Conservation (phyloP, 31 red algal genomes). For the Asparagopsis taxiformis region DNA sequence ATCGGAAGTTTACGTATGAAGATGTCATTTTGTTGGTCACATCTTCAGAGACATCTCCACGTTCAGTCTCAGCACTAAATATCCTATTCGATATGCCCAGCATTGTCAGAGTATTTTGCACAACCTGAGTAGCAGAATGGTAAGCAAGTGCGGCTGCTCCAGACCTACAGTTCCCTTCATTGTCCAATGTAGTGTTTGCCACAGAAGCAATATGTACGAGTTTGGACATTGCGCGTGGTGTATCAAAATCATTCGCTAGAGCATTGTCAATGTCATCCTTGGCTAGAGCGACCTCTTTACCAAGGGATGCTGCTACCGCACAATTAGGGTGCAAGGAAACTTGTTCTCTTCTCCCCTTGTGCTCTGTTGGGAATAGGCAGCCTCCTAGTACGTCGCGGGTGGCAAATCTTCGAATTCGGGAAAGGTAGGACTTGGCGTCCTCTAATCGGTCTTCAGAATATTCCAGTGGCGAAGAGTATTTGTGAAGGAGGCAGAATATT, state of each 20-base stretch:
- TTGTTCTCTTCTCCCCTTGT: neutral
- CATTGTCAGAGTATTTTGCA: neutral
- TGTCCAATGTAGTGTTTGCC: conserved; percentile 20
- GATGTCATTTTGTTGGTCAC: conserved; percentile 2
- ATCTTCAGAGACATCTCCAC: neutral
- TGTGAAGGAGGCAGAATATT: conserved; percentile 76
- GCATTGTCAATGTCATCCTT: conserved; percentile 46
- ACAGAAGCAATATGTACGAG: conserved; percentile 24
- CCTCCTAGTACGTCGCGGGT: conserved; percentile 14
- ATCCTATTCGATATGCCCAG: neutral
- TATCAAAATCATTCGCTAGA: conserved; percentile 68
- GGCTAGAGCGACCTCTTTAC: neutral
- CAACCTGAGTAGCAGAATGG: conserved; percentile 10
- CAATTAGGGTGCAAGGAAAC: conserved; percentile 13
- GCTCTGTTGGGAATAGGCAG: neutral
- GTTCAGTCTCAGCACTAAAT: neutral
- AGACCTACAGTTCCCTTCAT: conserved; percentile 26
- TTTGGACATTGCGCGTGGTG: conserved; percentile 38
- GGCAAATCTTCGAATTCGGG: conserved; percentile 24
- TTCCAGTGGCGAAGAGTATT: conserved; percentile 61
- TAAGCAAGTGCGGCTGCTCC: conserved; percentile 26
- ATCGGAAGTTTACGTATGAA: conserved; percentile 33
- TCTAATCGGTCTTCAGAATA: conserved; percentile 40
- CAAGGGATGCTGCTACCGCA: conserved; percentile 19
- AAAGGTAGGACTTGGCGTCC: conserved; percentile 27